phyloP scores from a whole-genome alignment of 768 basidiomycete genomes.

The Boletus pseudopeckii region DNA sequence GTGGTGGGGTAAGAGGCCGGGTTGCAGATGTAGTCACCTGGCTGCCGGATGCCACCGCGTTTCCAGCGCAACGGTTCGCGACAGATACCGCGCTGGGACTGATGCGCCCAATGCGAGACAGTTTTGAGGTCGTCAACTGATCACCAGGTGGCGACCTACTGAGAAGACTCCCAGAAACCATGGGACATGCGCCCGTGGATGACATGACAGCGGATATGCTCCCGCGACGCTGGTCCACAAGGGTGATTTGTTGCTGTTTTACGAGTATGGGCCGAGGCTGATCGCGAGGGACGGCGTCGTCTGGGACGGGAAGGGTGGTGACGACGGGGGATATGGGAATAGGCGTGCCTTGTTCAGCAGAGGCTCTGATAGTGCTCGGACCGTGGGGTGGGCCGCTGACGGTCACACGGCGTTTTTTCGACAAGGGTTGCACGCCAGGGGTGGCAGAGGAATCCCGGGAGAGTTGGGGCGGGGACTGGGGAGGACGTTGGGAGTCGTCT shows the following conservation, averaged over 20 bases:
- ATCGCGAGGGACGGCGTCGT: constrained; percentile 49
- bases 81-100: constrained; percentile 35
- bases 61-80: constrained; percentile 26
- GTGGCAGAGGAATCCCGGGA: constrained; percentile 32
- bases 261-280: constrained; percentile 49
- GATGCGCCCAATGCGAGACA: constrained; percentile 33
- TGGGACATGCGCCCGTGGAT: constrained; percentile 27
- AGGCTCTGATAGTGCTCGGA: constrained; percentile 28
- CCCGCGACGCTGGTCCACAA: constrained; percentile 67
- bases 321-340: constrained; percentile 66
- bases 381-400: constrained; percentile 48
- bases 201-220: constrained; percentile 44
- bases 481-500: constrained; percentile 38
- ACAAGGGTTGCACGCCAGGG: constrained; percentile 39
- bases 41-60: constrained; percentile 22
- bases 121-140: constrained; percentile 29
- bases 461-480: constrained; percentile 33
- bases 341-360: constrained; percentile 45
- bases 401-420: constrained; percentile 70
- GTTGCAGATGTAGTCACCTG: constrained; percentile 23
- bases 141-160: constrained; percentile 22
- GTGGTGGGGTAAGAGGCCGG: constrained; percentile 23
- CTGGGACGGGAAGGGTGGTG: constrained; percentile 56
- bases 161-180: constrained; percentile 23
- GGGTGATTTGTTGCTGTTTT: constrained; percentile 69